Evolutionary conservation across 352 stramenopile genomes (phyloP), one percentile per base, ranked within the genome.

Genomic region (Paralagenidium karlingii): DNA sequence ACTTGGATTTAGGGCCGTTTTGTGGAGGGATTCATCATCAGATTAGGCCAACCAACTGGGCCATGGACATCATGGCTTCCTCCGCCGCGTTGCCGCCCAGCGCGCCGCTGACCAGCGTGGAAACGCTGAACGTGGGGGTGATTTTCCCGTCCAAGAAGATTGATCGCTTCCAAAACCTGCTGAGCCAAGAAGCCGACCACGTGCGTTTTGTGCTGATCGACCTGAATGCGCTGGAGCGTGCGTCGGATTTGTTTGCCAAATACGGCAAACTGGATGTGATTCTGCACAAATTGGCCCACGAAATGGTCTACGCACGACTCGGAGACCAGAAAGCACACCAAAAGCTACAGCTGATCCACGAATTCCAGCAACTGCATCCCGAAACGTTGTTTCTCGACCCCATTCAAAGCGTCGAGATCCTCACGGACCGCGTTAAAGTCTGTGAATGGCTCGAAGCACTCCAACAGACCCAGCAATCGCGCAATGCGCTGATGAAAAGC

Each of bases 91-190:
- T n/a, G n/a, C n/a, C n/a, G n/a, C n/a, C n/a, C n/a, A n/a, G n/a
- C n/a, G n/a, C n/a, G n/a, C n/a, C n/a, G n/a, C n/a, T n/a, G n/a
- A n/a, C n/a, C n/a, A n/a, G n/a, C n/a, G n/a, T 34, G 19, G 24
- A 38, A 25, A 41, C 49, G 16, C 58, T 84, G 28, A 47, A 68
- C n/a, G 71, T 87, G 19, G 76, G 76, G 41, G 58, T 89, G 15
- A 67, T 87, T 27, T 84, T 89, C 52, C 76, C 76, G 1, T 60
- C 68, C 45, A 89, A 89, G 66, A 89, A 89, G 60, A 68, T 85
- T 34, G 69, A 65, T 9, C 70, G 73, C 30, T 66, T 89, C 48
- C 69, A 68, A 19, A 59, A 81, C 24, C 55, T 89, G 32, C 61
- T 89, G 15, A 47, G 43, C 3, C 39, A 66, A 15, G 45, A 63